A percentile compares a stretch with the other conserved stretches of the same genome.
phyloP scores from a whole-genome alignment of 176 grass and related monocot species.

The Puccinellia tenuiflora region DNA sequence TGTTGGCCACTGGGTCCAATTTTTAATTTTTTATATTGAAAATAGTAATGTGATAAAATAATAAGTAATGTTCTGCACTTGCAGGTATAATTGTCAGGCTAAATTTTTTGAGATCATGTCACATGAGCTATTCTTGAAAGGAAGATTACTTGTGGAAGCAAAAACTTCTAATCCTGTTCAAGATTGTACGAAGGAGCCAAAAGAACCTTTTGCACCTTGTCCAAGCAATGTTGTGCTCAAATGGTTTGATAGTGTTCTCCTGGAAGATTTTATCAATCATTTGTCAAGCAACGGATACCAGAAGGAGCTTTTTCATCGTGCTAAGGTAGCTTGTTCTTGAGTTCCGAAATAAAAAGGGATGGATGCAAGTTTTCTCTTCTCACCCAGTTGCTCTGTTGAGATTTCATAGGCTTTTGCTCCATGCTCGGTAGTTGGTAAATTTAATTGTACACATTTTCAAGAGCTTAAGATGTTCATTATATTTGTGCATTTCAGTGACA shows the following conservation, averaged over 20 bases:
- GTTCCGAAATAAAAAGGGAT: background rate
- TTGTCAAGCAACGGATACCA: slow-evolving; percentile 46
- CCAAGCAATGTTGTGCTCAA: slow-evolving; percentile 32
- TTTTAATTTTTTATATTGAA: background rate
- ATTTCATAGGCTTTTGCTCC: background rate
- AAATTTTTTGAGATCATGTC: slow-evolving; percentile 74
- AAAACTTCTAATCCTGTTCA: slow-evolving; percentile 22
- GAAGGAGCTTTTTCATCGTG: slow-evolving; percentile 54
- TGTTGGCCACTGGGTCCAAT: background rate
- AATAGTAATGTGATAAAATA: background rate
- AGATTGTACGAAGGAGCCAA: slow-evolving; percentile 23
- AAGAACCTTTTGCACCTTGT: slow-evolving; percentile 28
- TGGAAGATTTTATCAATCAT: slow-evolving; percentile 52
- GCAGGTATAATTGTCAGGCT: slow-evolving; percentile 61
- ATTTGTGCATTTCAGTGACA: background rate
- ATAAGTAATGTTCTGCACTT: slow-evolving; percentile 21
- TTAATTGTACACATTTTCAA: background rate
- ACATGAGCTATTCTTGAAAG: slow-evolving; percentile 78
- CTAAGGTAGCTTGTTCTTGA: slow-evolving; percentile 52
- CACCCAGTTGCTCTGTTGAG: background rate
- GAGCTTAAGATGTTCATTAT: background rate
- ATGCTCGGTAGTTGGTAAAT: background rate
- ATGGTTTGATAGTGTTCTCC: slow-evolving; percentile 49
- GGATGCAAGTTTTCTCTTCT: background rate
- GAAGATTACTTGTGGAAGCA: slow-evolving; percentile 40